phyloP scores from a whole-genome alignment of 148 eudicot species.

The Chenopodium album region DNA sequence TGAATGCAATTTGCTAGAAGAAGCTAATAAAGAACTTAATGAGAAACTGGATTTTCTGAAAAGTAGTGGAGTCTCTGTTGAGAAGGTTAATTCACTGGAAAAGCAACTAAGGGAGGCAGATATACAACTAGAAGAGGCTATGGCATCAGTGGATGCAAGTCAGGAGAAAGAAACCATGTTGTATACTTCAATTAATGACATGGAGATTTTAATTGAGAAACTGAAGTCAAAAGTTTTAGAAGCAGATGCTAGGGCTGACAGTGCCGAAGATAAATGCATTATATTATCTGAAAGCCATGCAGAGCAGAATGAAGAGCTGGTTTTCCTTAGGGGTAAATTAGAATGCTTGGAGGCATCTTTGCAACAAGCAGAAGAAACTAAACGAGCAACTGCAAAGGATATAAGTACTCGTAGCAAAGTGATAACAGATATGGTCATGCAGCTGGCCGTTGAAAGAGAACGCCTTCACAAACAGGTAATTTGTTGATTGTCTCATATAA shows the following conservation, averaged over 20 bases:
- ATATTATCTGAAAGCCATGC: slow-evolving; percentile 61
- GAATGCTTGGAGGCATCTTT: slow-evolving; percentile 64
- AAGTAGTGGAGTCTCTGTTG: slow-evolving; percentile 29
- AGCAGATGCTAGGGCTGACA: slow-evolving; percentile 63
- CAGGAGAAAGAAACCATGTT: slow-evolving; percentile 68
- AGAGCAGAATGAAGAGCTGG: slow-evolving; percentile 64
- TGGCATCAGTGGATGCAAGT: slow-evolving; percentile 73
- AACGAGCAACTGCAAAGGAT: slow-evolving; percentile 68
- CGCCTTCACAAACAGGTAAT: slow-evolving; percentile 82
- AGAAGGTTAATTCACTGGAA: slow-evolving; percentile 52
- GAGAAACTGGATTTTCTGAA: slow-evolving; percentile 41
- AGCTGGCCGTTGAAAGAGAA: slow-evolving; percentile 81
- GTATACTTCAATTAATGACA: slow-evolving; percentile 60
- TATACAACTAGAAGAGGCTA: slow-evolving; percentile 61
- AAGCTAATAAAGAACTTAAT: slow-evolving; percentile 47
- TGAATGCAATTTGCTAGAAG: slow-evolving; percentile 42
- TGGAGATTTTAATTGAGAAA: slow-evolving; percentile 72
- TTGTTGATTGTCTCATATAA: background rate
- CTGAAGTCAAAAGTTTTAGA: slow-evolving; percentile 59
- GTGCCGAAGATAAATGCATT: slow-evolving; percentile 71
- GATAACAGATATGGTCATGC: slow-evolving; percentile 72
- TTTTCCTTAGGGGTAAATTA: slow-evolving; percentile 49
- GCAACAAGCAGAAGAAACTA: slow-evolving; percentile 65
- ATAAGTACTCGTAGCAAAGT: slow-evolving; percentile 57
- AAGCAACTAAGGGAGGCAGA: slow-evolving; percentile 56